Conservation (phyloP, 1,284 basidiomycete species). For the Puccinia polysora region DNA sequence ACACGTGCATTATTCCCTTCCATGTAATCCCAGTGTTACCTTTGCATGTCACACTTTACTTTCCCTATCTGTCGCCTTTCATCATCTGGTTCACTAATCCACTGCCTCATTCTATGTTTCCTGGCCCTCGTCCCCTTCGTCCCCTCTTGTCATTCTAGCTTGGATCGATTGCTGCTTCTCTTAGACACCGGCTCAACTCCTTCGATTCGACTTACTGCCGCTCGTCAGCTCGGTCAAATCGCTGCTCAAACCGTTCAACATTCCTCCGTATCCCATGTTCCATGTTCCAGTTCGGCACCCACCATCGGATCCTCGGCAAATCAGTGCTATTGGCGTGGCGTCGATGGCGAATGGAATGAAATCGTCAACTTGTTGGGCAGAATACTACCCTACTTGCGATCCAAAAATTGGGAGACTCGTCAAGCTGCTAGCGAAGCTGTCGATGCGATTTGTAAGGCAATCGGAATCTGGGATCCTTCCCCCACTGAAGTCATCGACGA, state of each 20-base stretch:
- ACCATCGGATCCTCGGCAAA: constrained; percentile 42
- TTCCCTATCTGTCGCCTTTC: too few species aligned
- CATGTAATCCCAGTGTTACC: too few species aligned
- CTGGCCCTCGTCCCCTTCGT: too few species aligned
- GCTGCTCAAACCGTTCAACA: constrained; percentile 67
- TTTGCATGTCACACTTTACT: too few species aligned
- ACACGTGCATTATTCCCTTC: too few species aligned
- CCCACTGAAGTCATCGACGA: constrained; percentile 44
- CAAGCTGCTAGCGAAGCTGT: constrained; percentile 76
- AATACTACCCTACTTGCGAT: constrained; percentile 79
- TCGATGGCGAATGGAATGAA: constrained; percentile 71
- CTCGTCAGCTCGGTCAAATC: constrained; percentile 84
- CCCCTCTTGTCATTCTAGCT: constrained; percentile 56
- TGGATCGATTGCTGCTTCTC: constrained; percentile 84
- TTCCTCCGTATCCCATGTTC: constrained; percentile 44
- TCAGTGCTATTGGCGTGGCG: constrained; percentile 49
- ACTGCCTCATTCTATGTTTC: too few species aligned
- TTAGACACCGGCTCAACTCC: constrained; percentile 83
- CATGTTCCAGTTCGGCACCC: constrained; percentile 45
- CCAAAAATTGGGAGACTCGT: constrained; percentile 78
- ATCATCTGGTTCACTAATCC: too few species aligned
- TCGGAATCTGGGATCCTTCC: constrained; percentile 73
- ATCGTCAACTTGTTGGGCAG: constrained; percentile 74
- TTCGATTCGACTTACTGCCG: constrained; percentile 79
- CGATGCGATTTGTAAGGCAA: constrained; percentile 75